Percentiles rank a stretch among this genome's conserved stretches.
Evolutionary conservation across 495 filamentous ascomycete species (phyloP).

Genomic region (Aspergillus hancockii): DNA sequence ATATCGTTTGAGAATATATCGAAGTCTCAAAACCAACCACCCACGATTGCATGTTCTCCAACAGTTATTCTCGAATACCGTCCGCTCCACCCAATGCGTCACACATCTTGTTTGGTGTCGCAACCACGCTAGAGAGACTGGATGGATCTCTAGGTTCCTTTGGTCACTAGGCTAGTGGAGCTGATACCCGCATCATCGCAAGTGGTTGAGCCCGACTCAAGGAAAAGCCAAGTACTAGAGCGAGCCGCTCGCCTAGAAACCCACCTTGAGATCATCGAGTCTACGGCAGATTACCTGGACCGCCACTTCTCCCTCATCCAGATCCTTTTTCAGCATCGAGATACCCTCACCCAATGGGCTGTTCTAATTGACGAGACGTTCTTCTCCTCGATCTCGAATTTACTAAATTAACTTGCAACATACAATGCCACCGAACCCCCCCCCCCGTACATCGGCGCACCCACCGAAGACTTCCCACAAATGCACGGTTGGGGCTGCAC

Average conservation of each 20-base stretch:
- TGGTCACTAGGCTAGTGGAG: slow-evolving; percentile 61
- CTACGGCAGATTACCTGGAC: slow-evolving; percentile 41
- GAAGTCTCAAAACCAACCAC: no score
- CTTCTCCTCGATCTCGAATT: slow-evolving; percentile 53
- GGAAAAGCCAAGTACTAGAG: slow-evolving; percentile 17
- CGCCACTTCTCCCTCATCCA: slow-evolving; percentile 61
- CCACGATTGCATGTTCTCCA: neutral
- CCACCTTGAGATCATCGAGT: slow-evolving; percentile 51
- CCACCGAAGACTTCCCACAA: slow-evolving; percentile 53
- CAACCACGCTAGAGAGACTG: slow-evolving; percentile 57
- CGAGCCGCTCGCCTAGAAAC: slow-evolving; percentile 39
- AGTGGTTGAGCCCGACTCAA: slow-evolving; percentile 35
- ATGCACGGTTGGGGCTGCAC: slow-evolving; percentile 43
- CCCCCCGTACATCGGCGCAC: slow-evolving; percentile 52
- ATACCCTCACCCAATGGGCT: slow-evolving; percentile 49
- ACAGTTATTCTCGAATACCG: neutral
- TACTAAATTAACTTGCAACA: slow-evolving; percentile 43
- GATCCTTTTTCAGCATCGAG: slow-evolving; percentile 20
- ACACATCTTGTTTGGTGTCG: slow-evolving; percentile 59
- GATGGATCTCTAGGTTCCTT: slow-evolving; percentile 57
- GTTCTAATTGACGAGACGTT: slow-evolving; percentile 72
- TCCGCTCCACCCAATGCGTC: slow-evolving; percentile 43
- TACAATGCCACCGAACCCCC: slow-evolving; percentile 46
- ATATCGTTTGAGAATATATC: neutral
- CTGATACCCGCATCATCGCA: slow-evolving; percentile 55